Percentiles rank a stretch among this genome's conserved stretches.
Conservation (phyloP, 768 basidiomycete species). For the Mycena haematopus region DNA sequence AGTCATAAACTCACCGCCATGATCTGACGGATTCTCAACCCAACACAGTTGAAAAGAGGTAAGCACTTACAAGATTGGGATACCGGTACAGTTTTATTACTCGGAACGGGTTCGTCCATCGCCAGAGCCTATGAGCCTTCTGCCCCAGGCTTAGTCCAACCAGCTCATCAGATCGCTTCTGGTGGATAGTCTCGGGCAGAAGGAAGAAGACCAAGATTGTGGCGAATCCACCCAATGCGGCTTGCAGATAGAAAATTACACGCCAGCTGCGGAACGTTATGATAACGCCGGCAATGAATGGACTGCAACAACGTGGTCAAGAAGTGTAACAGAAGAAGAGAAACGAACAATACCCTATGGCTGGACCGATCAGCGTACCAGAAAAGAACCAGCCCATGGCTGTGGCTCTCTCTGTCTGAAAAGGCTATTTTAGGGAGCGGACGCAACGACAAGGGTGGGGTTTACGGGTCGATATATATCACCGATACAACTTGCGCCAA, state of each 20-base stretch:
- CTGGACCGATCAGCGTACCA: slow-evolving; percentile 29
- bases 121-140: slow-evolving; percentile 16
- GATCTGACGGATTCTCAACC: slow-evolving; percentile 8
- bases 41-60: background rate
- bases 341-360: slow-evolving; percentile 15
- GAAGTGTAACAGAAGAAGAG: background rate
- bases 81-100: slow-evolving; percentile 27
- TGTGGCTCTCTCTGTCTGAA: slow-evolving; percentile 25
- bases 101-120: slow-evolving; percentile 25
- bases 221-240: slow-evolving; percentile 26
- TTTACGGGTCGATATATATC: slow-evolving; percentile 30
- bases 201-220: slow-evolving; percentile 28
- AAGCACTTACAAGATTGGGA: slow-evolving; percentile 26
- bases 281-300: slow-evolving; percentile 28
- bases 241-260: slow-evolving; percentile 30
- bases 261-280: slow-evolving; percentile 29
- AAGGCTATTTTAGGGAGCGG: background rate
- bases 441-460: background rate
- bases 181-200: slow-evolving; percentile 30
- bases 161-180: slow-evolving; percentile 26
- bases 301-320: slow-evolving; percentile 12
- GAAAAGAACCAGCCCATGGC: slow-evolving; percentile 30
- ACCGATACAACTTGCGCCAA: slow-evolving; percentile 27
- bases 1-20: slow-evolving; percentile 10
- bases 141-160: slow-evolving; percentile 13